Evolutionary conservation across 768 basidiomycete species (phyloP), one percentile per base, ranked within the genome.

Genomic region (Tremella yokohamensis): DNA sequence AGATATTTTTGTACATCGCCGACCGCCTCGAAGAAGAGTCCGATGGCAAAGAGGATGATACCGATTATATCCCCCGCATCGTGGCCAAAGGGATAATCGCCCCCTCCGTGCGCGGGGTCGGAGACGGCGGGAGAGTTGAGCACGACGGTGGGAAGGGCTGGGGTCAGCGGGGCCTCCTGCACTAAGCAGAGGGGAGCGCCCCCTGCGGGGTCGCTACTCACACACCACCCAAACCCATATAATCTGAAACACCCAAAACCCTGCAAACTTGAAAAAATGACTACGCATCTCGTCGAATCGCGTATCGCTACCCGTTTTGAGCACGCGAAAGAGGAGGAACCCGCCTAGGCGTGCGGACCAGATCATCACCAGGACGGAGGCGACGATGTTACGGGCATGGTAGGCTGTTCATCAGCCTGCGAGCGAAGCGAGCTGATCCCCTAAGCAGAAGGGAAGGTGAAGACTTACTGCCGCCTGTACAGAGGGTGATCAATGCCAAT

Each of bases 41-140:
- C 87, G 8, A 86, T 38, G 1, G 75, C 78, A 81, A 84, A 87
- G 0, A 87, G 58, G 37, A 86, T 78, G 29, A 86, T 77, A 0
- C 86, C 86, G 8, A 80, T 81, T 48, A 87, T 83, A 66, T 88
- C 86, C 37, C 82, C 75, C 8, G 55, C 61, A 2, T 81, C 80
- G 0, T 83, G 84, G 0, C 86, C 85, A 69, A 85, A 86, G 0
- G 75, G 49, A 4, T 84, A 83, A 62, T 82, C 80, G n/a, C 78
- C 80, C 0, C 83, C 82, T 1, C 79, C 79, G 11, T 64, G 63
- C 1, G 38, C 45, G 6, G 75, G 71, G 60, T 83, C 82, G 7
- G 84, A 84, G 16, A 86, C 80, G 6, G 81, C 82, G 2, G 85
- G 85, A 2, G 87, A 87, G 68, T 87, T 87, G 42, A 87, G 78